These are phyloP conservation scores for Globisporangium rhizosaccharum DNA, from an alignment of 352 stramenopile species.

Conservation along the genomic window DNA sequence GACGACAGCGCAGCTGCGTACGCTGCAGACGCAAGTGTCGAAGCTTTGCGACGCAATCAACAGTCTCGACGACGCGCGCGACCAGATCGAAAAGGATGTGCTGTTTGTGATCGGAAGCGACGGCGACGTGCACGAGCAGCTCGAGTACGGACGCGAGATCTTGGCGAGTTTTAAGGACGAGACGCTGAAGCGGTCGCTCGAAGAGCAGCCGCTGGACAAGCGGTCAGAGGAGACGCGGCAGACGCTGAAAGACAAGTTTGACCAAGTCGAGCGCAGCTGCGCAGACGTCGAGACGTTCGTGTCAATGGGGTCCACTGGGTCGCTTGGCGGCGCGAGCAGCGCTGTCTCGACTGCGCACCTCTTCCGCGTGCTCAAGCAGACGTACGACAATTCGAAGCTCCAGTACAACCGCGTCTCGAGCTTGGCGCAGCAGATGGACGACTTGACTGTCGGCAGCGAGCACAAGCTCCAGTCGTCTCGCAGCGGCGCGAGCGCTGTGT, in stretches of 20 bases:
- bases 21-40: slow-evolving; percentile 32
- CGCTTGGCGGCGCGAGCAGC: slow-evolving; percentile 2
- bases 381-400: slow-evolving; percentile 68
- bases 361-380: slow-evolving; percentile 68
- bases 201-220: slow-evolving; percentile 65
- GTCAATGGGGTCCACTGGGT: slow-evolving; percentile 16
- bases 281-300: slow-evolving; percentile 46
- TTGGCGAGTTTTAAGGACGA: slow-evolving; percentile 66
- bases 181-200: slow-evolving; percentile 46
- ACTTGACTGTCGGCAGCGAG: slow-evolving; percentile 36
- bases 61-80: slow-evolving; percentile 42
- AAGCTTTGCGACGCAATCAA: slow-evolving; percentile 48
- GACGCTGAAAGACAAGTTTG: slow-evolving; percentile 41
- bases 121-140: slow-evolving; percentile 67
- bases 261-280: slow-evolving; percentile 47
- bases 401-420: slow-evolving; percentile 65
- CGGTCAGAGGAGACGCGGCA: slow-evolving; percentile 51
- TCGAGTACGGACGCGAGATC: slow-evolving; percentile 67
- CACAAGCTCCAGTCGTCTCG: slow-evolving; percentile 18
- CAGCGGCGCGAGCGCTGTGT: slow-evolving; percentile 8
- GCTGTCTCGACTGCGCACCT: slow-evolving; percentile 38
- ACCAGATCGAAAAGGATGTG: slow-evolving; percentile 65
- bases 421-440: slow-evolving; percentile 46
- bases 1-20: slow-evolving; percentile 22
- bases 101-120: slow-evolving; percentile 77